Base-by-base conservation (phyloP, 1,284 basidiomycete species). In the Rhodotorula glutinis region DNA sequence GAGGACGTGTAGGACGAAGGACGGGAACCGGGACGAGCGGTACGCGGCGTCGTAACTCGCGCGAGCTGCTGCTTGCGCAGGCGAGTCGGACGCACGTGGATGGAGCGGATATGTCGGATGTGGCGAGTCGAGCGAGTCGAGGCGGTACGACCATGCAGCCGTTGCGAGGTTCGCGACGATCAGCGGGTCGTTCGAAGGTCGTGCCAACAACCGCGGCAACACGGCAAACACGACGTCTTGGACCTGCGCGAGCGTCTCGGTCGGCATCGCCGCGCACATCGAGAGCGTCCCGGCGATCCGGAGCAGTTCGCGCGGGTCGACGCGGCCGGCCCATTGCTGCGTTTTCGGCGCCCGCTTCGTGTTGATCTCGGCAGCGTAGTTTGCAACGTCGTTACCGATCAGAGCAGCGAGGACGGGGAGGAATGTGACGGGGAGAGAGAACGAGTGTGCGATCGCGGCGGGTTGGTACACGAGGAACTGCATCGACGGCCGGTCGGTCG, bases 391-490 rank as follows among this genome's bases (percentile, higher is more conserved):
- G 77, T 93, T 94, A 40, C 92, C 92, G 14, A 91, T 84, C 2
- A 95, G 80, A 3, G 90, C 87, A 16, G 88, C 90, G n/a, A 95
- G 82, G 16, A 95, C 83, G 1, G 92, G 91, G 25, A 95, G 84
- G 57, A 91, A 83, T 0, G 86, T 83, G 0, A 85, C 79, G 0
- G 91, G 87, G 4, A 93, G 78, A 44, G 86, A 82, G 3, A 94
- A 79, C 66, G 88, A 84, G 2, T 81, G 77, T 2, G 90, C 87
- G 25, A 93, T 83, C 0, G 79, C 75, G 3, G 81, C 75, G 0
- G 90, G 88, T n/a, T 82, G 84, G 75, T 88, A 91, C 17, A 85
- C 81, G 1, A 83, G 81, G 60, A 87, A 82, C 14, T 78, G 77
- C 49, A 82, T 72, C 1, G 38, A 19, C 19, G 63, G 60, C 10